Conservation (phyloP, 2,329 filamentous ascomycete genomes). For the Tolypocladium amazonense region DNA sequence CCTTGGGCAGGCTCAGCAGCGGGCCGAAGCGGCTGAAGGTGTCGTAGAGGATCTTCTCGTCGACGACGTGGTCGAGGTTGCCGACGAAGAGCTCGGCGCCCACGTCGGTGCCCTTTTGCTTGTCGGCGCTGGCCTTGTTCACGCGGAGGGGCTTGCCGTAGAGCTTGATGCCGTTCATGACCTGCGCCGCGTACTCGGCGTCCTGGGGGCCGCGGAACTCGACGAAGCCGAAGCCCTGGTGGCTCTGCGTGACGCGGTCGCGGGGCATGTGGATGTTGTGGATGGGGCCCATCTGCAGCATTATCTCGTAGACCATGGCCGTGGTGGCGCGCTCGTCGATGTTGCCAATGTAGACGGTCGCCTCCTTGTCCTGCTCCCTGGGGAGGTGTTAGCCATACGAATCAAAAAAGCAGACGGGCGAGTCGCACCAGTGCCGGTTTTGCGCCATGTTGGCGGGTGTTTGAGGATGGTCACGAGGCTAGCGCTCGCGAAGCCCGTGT, state of each 20-base stretch:
- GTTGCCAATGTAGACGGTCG: constrained; percentile 95
- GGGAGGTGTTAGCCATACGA: not conserved
- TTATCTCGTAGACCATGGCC: constrained; percentile 89
- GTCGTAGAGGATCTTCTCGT: constrained; percentile 93
- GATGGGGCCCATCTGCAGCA: constrained; percentile 95
- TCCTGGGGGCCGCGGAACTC: constrained; percentile 94
- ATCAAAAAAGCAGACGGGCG: too few species aligned
- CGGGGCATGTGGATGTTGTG: constrained; percentile 97
- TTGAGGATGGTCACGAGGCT: not conserved
- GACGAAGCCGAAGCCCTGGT: constrained; percentile 98
- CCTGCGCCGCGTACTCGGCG: constrained; percentile 90
- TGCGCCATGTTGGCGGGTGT: constrained; percentile 48
- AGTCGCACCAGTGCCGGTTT: constrained; percentile 59
- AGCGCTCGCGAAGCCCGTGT: not conserved
- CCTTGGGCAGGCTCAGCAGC: constrained; percentile 76
- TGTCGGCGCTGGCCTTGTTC: constrained; percentile 87
- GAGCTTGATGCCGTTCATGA: constrained; percentile 91
- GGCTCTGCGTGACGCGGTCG: constrained; percentile 91
- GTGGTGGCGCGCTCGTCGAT: constrained; percentile 94
- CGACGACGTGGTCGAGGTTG: constrained; percentile 87
- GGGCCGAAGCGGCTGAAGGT: constrained; percentile 87
- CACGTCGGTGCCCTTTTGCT: constrained; percentile 86
- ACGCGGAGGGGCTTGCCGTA: constrained; percentile 93
- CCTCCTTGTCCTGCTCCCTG: constrained; percentile 96
- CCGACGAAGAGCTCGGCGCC: constrained; percentile 96